Percentiles rank a stretch among this genome's conserved stretches.
Conservation (phyloP, 352 stramenopile genomes). For the Phytopythium litorale region DNA sequence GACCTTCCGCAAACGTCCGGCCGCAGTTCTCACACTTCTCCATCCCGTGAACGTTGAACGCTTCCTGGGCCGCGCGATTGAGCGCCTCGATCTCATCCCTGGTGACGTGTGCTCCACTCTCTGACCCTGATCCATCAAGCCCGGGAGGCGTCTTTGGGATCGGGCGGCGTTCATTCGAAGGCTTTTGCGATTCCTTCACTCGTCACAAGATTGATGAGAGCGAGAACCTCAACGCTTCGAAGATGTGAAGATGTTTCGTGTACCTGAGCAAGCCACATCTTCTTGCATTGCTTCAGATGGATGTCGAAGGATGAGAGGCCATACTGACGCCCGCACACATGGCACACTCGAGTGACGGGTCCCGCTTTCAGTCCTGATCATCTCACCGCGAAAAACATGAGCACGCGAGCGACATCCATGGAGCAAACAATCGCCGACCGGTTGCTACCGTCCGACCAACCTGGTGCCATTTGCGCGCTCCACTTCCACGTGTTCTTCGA, state of each 20-base stretch:
- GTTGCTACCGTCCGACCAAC: neutral
- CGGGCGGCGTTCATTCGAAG: conserved; percentile 46
- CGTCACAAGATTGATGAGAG: neutral
- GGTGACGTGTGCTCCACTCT: conserved; percentile 16
- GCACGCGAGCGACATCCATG: neutral
- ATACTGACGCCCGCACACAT: conserved; percentile 78
- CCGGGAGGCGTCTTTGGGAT: conserved; percentile 63
- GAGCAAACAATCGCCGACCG: neutral
- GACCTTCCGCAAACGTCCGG: conserved; percentile 67
- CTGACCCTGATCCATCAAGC: conserved; percentile 19
- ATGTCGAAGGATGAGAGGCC: conserved; percentile 81
- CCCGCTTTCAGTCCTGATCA: conserved; percentile 32
- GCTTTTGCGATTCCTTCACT: conserved; percentile 62
- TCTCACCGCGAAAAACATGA: neutral
- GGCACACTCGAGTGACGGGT: conserved; percentile 68
- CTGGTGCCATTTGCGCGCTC: conserved; percentile 12
- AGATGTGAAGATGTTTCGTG: neutral
- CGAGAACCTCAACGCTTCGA: neutral
- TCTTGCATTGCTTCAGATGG: conserved; percentile 84
- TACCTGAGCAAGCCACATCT: conserved; percentile 68
- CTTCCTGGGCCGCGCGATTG: conserved; percentile 57
- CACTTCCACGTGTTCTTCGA: neutral
- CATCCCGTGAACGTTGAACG: conserved; percentile 74
- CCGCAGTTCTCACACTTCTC: conserved; percentile 76
- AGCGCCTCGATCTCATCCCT: conserved; percentile 65